A percentile compares a stretch with the other conserved stretches of the same genome.
Conservation (phyloP, 805 yeast genomes). For the Yarrowia osloensis region DNA sequence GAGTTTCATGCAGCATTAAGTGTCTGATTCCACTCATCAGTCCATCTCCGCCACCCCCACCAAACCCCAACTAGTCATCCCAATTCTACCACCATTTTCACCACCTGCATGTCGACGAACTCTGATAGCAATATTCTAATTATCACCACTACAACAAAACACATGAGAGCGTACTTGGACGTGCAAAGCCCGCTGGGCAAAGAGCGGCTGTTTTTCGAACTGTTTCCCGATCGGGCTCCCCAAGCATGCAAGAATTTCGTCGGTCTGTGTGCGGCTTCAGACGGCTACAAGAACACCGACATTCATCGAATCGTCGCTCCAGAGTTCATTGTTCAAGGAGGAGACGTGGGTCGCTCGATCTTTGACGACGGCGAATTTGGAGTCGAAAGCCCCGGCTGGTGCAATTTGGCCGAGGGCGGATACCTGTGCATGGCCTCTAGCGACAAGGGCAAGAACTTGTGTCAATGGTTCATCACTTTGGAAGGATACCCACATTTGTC, state of each 20-base stretch:
- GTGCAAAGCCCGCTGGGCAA: not conserved
- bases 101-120: not conserved
- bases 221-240: constrained; percentile 4
- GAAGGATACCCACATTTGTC: constrained; percentile 1
- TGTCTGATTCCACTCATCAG: too few relatives aligned
- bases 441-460: not conserved
- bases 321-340: constrained; percentile 25
- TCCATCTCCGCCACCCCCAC: too few relatives aligned
- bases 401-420: not conserved
- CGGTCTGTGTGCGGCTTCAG: not conserved
- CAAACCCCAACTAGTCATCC: too few relatives aligned
- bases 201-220: not conserved
- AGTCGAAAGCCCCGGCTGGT: constrained; percentile 21
- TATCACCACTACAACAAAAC: not conserved
- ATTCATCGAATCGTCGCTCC: constrained; percentile 13
- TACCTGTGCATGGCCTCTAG: constrained; percentile 14
- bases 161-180: constrained; percentile 22
- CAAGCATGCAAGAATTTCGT: constrained; percentile 2
- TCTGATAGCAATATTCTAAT: not conserved
- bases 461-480: constrained; percentile 15
- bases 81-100: too few relatives aligned
- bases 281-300: constrained; percentile 4
- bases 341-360: not conserved
- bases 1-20: too few relatives aligned
- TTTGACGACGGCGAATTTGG: not conserved